phyloP scores from a whole-genome alignment of 1,284 basidiomycete species.

The Fomitopsis palustris region DNA sequence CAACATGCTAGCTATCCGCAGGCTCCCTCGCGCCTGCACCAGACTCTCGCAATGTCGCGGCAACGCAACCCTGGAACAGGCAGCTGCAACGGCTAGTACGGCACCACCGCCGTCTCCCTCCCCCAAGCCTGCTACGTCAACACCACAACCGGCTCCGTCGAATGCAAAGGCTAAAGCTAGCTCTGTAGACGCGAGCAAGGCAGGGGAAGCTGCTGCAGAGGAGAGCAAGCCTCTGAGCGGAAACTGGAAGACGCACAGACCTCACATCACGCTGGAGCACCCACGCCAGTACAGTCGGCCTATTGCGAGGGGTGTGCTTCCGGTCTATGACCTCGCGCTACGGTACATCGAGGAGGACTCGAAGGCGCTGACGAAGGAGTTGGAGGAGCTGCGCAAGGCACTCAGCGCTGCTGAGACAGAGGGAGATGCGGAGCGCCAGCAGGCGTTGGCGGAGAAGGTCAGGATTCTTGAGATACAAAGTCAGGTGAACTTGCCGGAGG shows the following conservation, averaged over 20 bases:
- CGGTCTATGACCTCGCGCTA: slow-evolving; percentile 83
- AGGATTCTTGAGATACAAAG: slow-evolving; percentile 42
- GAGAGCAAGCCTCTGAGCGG: slow-evolving; percentile 13
- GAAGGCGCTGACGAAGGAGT: slow-evolving; percentile 41
- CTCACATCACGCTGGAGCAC: slow-evolving; percentile 44
- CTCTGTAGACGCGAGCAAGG: neutral
- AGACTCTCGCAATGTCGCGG: slow-evolving; percentile 21
- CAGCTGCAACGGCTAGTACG: slow-evolving; percentile 11
- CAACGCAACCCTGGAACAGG: slow-evolving; percentile 25
- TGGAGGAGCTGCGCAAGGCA: slow-evolving; percentile 35
- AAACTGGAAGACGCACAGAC: slow-evolving; percentile 30
- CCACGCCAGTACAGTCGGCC: slow-evolving; percentile 68
- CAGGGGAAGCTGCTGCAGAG: neutral
- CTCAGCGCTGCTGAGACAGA: slow-evolving; percentile 20
- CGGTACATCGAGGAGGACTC: slow-evolving; percentile 57
- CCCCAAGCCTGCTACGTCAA: slow-evolving; percentile 7
- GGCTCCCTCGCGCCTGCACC: slow-evolving; percentile 20
- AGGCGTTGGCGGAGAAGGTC: slow-evolving; percentile 32
- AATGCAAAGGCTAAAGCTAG: neutral
- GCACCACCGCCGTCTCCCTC: slow-evolving; percentile 15
- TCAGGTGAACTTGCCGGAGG: slow-evolving; percentile 75
- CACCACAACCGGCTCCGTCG: neutral
- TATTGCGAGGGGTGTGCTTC: slow-evolving; percentile 62
- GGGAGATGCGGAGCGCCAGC: slow-evolving; percentile 37
- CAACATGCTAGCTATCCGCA: slow-evolving; percentile 27